Evolutionary conservation across 306 rosid species (phyloP), one percentile per base, ranked within the genome.

Genomic region (Vigna radiata): DNA sequence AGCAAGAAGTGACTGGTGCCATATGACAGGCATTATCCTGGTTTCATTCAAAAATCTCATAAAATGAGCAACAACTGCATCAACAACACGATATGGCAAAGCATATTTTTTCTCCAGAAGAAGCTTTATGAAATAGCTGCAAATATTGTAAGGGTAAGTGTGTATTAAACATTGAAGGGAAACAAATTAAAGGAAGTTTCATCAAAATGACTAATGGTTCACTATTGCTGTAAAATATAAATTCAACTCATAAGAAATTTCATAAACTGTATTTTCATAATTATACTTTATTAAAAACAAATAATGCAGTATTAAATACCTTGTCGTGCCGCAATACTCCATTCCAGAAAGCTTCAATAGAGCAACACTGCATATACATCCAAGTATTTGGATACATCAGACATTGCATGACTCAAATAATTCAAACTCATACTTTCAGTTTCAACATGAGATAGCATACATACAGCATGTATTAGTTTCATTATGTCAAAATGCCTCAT

Each of bases 1-100:
- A 59, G 97, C 91, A 82, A 95, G 97, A 53, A 95, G 91, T 50
- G 99, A 92, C 59, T 92, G 97, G 81, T 95, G 97, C 99, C 99
- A 92, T 86, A 95, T 95, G 65, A 95, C 99, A 47, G 99, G 99
- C 97, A 92, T 92, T 43, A 83, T 76, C 81, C 94, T 84, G 17
- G 80, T 77, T 41, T 92, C 97, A 68, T 85, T 80, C 18, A 86
- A 82, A 82, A 95, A 91, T 79, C 90, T 92, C 93, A 84, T 81
- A 83, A 90, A 95, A 85, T 95, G 96, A 52, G 84, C 86, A 72
- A 95, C 91, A 52, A 86, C 85, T 63, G 92, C 92, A 72, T 92
- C 99, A 59, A 95, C 86, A 61, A 86, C 97, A 7, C 97, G 91
- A 72, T 87, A 91, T 13, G 97, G 97, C 90, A 95, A 86, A 36